Conservation (phyloP, 2,329 filamentous ascomycete genomes). For the Fusarium penzigii region DNA sequence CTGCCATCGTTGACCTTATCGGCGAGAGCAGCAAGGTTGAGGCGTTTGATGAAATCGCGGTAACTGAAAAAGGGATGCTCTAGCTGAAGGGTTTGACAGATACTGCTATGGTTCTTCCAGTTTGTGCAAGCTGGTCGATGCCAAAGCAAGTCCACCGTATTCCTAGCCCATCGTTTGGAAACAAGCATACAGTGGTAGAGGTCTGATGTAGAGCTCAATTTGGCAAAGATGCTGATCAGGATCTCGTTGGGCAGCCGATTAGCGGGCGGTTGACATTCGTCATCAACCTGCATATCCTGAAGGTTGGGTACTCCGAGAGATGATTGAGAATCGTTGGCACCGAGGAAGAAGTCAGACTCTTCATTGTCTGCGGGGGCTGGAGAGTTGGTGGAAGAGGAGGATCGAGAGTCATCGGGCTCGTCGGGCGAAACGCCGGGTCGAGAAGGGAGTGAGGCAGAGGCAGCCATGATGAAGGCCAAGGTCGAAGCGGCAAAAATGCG, state of each 20-base stretch:
- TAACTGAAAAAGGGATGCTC: conserved; percentile 84
- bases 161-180: conserved; percentile 90
- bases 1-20: conserved; percentile 84
- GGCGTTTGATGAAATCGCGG: conserved; percentile 82
- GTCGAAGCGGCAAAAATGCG: conserved; percentile 7
- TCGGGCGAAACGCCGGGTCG: conserved; percentile 31
- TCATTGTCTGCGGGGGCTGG: conserved; percentile 78
- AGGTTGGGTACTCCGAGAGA: conserved; percentile 81
- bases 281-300: conserved; percentile 71
- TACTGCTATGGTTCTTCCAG: conserved; percentile 77
- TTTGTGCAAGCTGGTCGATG: conserved; percentile 88
- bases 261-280: conserved; percentile 74
- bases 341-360: conserved; percentile 90
- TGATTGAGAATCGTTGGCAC: conserved; percentile 88
- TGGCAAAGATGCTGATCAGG: conserved; percentile 88
- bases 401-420: conserved; percentile 54
- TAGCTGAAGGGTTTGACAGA: conserved; percentile 75
- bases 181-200: conserved; percentile 88
- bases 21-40: conserved; percentile 83
- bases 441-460: conserved; percentile 12
- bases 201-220: conserved; percentile 74
- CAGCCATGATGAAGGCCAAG: conserved; percentile 25
- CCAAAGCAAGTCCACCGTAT: conserved; percentile 92
- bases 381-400: conserved; percentile 71
- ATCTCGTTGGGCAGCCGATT: conserved; percentile 90